phyloP scores from a whole-genome alignment of 495 filamentous ascomycete genomes.

The Lepidopterella palustris region DNA sequence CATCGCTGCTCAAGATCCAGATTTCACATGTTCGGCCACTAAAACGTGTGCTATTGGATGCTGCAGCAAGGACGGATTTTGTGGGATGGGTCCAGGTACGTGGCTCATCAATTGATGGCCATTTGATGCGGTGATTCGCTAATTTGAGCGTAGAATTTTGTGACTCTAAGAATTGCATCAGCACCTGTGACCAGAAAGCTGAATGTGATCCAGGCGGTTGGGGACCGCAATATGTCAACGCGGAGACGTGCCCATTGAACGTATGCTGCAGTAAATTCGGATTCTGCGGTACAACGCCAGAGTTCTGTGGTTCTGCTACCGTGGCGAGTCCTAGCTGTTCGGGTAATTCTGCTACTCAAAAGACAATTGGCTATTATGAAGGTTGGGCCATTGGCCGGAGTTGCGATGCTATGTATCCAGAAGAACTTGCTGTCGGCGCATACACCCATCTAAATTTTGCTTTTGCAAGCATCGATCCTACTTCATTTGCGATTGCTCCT shows the following conservation, averaged over 20 bases:
- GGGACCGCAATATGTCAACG: not conserved
- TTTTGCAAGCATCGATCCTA: conserved; percentile 36
- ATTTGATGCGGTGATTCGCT: no score
- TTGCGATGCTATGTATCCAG: conserved; percentile 11
- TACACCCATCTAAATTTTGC: conserved; percentile 45
- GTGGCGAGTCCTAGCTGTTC: not conserved
- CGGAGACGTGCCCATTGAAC: conserved; percentile 11
- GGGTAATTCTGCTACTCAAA: not conserved
- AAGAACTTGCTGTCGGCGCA: conserved; percentile 9
- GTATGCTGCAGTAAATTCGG: conserved; percentile 37
- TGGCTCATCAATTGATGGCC: no score
- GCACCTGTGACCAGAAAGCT: not conserved
- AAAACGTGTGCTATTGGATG: no score
- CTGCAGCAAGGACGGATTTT: no score
- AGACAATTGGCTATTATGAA: conserved; percentile 14
- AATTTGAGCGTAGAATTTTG: no score
- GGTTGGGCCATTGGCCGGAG: conserved; percentile 6
- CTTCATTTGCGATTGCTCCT: not conserved
- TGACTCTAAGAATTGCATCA: no score
- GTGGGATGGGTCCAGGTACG: no score
- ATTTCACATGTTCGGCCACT: no score
- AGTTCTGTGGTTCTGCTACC: conserved; percentile 40
- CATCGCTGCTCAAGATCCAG: no score
- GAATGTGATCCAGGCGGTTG: not conserved
- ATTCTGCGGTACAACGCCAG: conserved; percentile 43